Percentiles rank a stretch among this genome's conserved stretches.
Evolutionary conservation across 345 rosid genomes (phyloP).

Genomic region (Citropsis articulata): DNA sequence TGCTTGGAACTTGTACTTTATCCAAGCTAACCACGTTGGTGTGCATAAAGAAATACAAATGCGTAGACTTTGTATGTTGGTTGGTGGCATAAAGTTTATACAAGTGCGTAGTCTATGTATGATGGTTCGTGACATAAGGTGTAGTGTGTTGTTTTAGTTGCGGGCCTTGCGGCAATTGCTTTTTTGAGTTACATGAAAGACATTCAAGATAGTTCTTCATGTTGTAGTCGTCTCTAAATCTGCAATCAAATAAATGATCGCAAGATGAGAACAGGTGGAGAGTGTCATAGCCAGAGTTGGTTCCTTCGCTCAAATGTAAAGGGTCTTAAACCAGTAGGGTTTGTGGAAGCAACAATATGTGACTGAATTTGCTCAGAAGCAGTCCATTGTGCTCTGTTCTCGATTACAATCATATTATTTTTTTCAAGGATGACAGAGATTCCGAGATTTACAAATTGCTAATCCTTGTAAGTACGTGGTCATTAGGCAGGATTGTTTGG

Average conservation of each 20-base stretch:
- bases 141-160: neutral
- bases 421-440: neutral
- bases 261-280: neutral
- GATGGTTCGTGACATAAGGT: neutral
- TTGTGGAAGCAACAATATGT: neutral
- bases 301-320: neutral
- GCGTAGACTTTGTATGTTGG: neutral
- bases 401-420: neutral
- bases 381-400: neutral
- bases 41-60: neutral
- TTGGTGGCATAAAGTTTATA: neutral
- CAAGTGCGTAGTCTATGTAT: neutral
- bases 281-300: neutral
- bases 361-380: neutral
- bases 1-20: neutral
- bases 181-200: neutral
- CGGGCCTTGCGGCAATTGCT: slow-evolving; percentile 3
- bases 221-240: neutral
- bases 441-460: neutral
- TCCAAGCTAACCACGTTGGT: neutral
- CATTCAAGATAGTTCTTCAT: neutral
- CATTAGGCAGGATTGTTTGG: neutral
- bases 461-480: neutral
- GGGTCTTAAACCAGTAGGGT: neutral
- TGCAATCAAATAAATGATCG: neutral